These are phyloP conservation scores for Fusarium sarcochroum DNA, from an alignment of 2,329 filamentous ascomycete species.

Conservation along the genomic window DNA sequence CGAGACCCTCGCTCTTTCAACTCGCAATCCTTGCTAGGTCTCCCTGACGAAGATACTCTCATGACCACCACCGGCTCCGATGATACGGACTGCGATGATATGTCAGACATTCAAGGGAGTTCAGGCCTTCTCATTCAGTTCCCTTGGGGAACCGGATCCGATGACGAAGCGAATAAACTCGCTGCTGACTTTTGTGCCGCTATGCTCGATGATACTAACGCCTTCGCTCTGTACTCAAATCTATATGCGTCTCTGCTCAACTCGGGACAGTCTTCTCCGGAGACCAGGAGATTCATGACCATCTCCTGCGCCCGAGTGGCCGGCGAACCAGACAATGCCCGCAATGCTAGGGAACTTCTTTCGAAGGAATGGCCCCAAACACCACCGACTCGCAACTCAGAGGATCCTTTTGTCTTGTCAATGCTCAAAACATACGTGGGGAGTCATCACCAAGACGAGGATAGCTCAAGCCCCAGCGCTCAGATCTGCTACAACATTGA, in stretches of 20 bases:
- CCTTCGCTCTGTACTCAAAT: conserved; percentile 36
- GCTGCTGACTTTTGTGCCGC: conserved; percentile 47
- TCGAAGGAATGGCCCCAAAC: conserved; percentile 7
- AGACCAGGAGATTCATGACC: conserved; percentile 29
- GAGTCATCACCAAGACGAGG: conserved; percentile 22
- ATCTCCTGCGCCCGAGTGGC: conserved; percentile 42
- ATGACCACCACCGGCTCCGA: conserved; percentile 12
- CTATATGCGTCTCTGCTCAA: conserved; percentile 29
- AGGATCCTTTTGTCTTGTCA: conserved; percentile 33
- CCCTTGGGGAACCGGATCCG: conserved; percentile 32
- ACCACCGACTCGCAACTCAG: neutral
- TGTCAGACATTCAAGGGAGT: neutral
- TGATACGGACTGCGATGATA: conserved; percentile 16
- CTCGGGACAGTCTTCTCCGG: neutral
- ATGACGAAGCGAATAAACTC: conserved; percentile 40
- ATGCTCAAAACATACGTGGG: conserved; percentile 39
- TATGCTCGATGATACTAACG: conserved; percentile 46
- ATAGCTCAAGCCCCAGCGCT: conserved; percentile 5
- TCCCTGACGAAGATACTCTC: neutral
- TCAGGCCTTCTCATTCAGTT: conserved; percentile 17
- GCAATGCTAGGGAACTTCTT: conserved; percentile 31
- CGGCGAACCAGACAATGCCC: conserved; percentile 34
- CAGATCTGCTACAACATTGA: conserved; percentile 26
- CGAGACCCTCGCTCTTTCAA: conserved; percentile 6
- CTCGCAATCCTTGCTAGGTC: neutral